Conservation (phyloP, 2,329 filamentous ascomycete species). For the Elsinoe fawcettii region DNA sequence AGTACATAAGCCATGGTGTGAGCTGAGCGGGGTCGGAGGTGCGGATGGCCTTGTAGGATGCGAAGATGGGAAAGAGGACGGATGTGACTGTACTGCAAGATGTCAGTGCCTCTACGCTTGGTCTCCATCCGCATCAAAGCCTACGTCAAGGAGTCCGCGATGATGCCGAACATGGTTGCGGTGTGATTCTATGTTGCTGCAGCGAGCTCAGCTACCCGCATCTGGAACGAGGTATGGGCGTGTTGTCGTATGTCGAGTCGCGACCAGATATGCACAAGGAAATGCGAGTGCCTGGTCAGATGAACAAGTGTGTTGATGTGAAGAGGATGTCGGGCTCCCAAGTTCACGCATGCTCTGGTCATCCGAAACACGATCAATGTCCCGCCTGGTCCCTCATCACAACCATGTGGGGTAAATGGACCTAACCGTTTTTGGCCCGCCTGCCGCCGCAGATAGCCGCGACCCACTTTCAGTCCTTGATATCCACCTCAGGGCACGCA, state of each 20-base stretch:
- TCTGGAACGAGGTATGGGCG: background rate
- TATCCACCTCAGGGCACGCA: background rate
- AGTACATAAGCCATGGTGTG: conserved; percentile 99
- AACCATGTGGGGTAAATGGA: background rate
- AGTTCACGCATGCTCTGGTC: conserved; percentile 3
- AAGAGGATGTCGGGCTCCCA: conserved; percentile 5
- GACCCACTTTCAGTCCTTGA: background rate
- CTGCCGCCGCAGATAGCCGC: background rate
- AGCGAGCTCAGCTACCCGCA: background rate
- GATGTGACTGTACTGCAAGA: conserved; percentile 68
- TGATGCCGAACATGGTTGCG: conserved; percentile 62
- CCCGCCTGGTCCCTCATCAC: background rate
- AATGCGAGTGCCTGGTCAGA: conserved; percentile 9
- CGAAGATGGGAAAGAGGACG: conserved; percentile 90
- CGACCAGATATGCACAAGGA: background rate
- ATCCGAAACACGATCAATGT: background rate
- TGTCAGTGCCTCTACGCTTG: conserved; percentile 19
- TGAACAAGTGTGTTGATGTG: conserved; percentile 9
- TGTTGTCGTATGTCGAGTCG: background rate
- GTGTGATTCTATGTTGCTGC: background rate
- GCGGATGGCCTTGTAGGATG: conserved; percentile 95
- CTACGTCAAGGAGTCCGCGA: conserved; percentile 71
- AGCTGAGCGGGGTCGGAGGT: conserved; percentile 81
- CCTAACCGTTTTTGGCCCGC: background rate
- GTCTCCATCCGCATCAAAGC: conserved; percentile 32